These are phyloP conservation scores for Grigorovia yakushimaensis DNA, from an alignment of 805 yeast species.

Conservation along the genomic window DNA sequence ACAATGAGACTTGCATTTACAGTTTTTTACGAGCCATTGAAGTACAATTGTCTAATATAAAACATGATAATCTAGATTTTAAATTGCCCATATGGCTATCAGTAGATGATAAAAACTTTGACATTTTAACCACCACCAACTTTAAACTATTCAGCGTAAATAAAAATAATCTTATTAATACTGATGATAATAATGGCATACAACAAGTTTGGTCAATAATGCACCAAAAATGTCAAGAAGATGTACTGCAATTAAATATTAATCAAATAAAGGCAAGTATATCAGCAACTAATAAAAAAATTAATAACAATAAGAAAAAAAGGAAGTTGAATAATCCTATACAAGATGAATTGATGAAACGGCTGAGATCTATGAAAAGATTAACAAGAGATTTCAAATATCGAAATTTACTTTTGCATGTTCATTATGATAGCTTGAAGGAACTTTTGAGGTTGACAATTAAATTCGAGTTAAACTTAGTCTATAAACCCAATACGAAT, in stretches of 20 bases:
- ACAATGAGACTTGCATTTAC: too few species aligned
- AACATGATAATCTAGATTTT: neutral
- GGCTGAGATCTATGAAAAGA: constrained; percentile 1
- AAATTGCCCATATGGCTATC: neutral
- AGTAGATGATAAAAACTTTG: neutral
- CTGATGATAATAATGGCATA: neutral
- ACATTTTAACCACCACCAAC: neutral
- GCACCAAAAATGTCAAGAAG: neutral
- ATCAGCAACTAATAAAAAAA: neutral
- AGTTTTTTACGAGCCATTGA: too few species aligned
- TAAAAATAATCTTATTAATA: neutral
- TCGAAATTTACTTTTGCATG: neutral
- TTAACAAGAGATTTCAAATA: constrained; percentile 2
- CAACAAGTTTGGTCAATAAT: neutral
- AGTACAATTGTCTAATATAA: too few species aligned
- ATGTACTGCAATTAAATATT: neutral
- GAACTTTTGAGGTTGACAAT: neutral
- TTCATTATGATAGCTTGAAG: neutral
- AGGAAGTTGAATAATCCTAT: neutral
- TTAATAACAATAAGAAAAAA: neutral
- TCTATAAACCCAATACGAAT: constrained; percentile 7
- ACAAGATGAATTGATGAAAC: constrained; percentile 1
- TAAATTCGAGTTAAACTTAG: constrained; percentile 4
- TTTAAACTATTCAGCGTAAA: neutral
- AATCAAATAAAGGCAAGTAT: neutral